Conservation (phyloP, 2,329 filamentous ascomycete species). For the Annulohypoxylon truncatum region DNA sequence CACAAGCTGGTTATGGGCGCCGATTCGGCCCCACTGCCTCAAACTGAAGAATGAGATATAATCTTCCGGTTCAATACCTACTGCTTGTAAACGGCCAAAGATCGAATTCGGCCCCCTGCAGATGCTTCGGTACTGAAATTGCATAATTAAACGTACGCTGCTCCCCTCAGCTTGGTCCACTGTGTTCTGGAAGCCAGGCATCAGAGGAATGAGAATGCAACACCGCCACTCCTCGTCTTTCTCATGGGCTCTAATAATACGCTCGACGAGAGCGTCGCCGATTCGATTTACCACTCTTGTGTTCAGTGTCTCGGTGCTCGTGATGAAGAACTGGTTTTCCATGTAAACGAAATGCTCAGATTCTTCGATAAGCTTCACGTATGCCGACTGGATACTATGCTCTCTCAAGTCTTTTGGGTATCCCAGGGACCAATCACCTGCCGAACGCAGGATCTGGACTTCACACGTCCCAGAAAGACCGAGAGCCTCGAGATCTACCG, state of each 20-base stretch:
- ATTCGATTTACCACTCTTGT: slow-evolving; percentile 92
- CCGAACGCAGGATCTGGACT: slow-evolving; percentile 93
- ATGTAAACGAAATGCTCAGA: slow-evolving; percentile 99
- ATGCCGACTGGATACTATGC: slow-evolving; percentile 95
- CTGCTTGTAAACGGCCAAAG: slow-evolving; percentile 83
- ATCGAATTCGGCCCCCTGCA: slow-evolving; percentile 93
- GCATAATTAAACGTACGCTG: slow-evolving; percentile 94
- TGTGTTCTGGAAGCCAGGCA: slow-evolving; percentile 98
- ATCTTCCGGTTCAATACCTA: slow-evolving; percentile 90
- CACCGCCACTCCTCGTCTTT: slow-evolving; percentile 92
- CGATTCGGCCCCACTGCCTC: slow-evolving; percentile 91
- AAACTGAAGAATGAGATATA: slow-evolving; percentile 96
- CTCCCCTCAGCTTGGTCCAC: slow-evolving; percentile 94
- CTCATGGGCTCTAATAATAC: slow-evolving; percentile 84
- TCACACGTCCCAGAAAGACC: slow-evolving; percentile 95
- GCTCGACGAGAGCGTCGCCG: slow-evolving; percentile 92
- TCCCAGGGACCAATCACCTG: slow-evolving; percentile 90
- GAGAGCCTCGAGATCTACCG: slow-evolving; percentile 85
- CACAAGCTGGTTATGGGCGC: slow-evolving; percentile 81
- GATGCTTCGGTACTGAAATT: slow-evolving; percentile 96
- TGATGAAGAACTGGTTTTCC: slow-evolving; percentile 99
- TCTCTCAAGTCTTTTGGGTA: slow-evolving; percentile 79
- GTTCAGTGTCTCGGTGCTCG: slow-evolving; percentile 87
- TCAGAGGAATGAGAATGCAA: slow-evolving; percentile 89
- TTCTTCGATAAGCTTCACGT: slow-evolving; percentile 92